Base-by-base conservation (phyloP, 306 rosid genomes). In the Parietaria judaica region DNA sequence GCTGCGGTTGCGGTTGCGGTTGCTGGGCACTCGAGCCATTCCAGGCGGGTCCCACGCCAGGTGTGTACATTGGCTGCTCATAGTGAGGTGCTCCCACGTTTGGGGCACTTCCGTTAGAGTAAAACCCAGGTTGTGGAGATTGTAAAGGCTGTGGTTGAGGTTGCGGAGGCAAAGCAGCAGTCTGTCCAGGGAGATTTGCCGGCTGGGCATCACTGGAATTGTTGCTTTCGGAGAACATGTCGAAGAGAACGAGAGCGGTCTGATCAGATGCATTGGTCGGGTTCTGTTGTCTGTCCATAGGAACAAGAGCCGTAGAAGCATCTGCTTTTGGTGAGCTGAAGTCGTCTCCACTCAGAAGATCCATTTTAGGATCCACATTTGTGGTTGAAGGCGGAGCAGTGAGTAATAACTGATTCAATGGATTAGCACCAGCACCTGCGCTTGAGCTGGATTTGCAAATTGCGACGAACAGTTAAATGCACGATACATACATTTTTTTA, bases 341-440 rank as follows among this genome's bases (percentile, higher is more conserved):
- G 70, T 86, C 87, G 54, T 92, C 98, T 36, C 99, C 99, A 6
- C 99, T 94, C 65, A 94, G 97, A 70, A 94, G 83, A 78, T 94
- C 99, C 71, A 83, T 73, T 68, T 76, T 84, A 77, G 95, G 87
- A 70, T 83, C 83, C 36, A 66, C 78, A 57, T 59, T 80, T 11
- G 68, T 47, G 23, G 83, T 65, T 44, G 76, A 52, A 3, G 83
- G 67, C 58, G 96, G 86, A 69, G 87, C 97, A 60, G 97, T 85
- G 81, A 88, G 94, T 68, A 79, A 37, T 68, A 81, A 64, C 64
- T 86, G 99, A 67, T 94, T 84, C 68, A 82, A 77, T 59, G 95
- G 68, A 74, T 75, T 85, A 58, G 86, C 73, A 68, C 83, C 83
- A 16, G 83, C 89, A 67, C 75, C 79, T 46, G 82, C 68, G 76